Conservation (phyloP, 495 filamentous ascomycete genomes). For the Penicillium atrosanguineum region DNA sequence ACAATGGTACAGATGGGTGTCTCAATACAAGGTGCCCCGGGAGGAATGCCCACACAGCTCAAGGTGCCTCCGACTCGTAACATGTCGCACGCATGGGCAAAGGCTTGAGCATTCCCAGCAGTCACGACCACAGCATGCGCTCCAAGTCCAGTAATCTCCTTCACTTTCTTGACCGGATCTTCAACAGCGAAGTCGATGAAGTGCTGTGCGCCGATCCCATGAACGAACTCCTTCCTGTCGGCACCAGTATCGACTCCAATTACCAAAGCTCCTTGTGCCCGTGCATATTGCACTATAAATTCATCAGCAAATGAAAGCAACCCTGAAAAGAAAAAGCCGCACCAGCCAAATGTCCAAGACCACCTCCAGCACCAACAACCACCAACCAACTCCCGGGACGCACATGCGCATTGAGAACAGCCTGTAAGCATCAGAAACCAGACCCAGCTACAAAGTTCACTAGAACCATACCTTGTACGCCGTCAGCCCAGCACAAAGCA, state of each 20-base stretch:
- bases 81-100: slow-evolving; percentile 49
- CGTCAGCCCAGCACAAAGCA: slow-evolving; percentile 45
- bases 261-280: slow-evolving; percentile 42
- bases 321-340: slow-evolving; percentile 1
- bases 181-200: slow-evolving; percentile 45
- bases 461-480: slow-evolving; percentile 34
- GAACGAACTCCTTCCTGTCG: slow-evolving; percentile 44
- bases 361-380: slow-evolving; percentile 50
- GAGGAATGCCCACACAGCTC: slow-evolving; percentile 50
- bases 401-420: slow-evolving; percentile 40
- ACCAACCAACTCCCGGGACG: slow-evolving; percentile 44
- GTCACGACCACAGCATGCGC: slow-evolving; percentile 45
- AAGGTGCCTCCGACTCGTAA: slow-evolving; percentile 47
- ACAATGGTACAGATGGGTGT: slow-evolving; percentile 48
- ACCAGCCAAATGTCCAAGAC: slow-evolving; percentile 48
- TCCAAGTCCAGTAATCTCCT: slow-evolving; percentile 42
- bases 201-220: slow-evolving; percentile 36
- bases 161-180: slow-evolving; percentile 36
- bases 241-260: slow-evolving; percentile 45
- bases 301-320: not conserved
- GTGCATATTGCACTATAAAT: slow-evolving; percentile 46
- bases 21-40: slow-evolving; percentile 40
- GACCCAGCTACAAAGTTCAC: not conserved
- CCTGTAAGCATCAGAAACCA: slow-evolving; percentile 14
- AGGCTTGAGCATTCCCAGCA: slow-evolving; percentile 44